Conservation (phyloP, 2,329 filamentous ascomycete species). For the Pseudogymnoascus sp. region DNA sequence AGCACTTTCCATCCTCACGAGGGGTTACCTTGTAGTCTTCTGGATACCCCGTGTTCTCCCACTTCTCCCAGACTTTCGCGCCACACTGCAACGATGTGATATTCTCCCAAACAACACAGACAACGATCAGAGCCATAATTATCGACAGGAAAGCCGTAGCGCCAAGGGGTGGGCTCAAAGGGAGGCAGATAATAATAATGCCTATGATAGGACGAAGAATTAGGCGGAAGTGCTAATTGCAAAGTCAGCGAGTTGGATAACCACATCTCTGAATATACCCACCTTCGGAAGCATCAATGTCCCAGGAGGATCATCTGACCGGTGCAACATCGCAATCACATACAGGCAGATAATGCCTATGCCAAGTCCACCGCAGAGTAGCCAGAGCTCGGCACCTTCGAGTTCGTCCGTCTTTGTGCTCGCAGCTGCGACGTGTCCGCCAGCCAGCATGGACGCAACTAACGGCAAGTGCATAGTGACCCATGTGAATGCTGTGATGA, state of each 20-base stretch:
- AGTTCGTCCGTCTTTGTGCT: constrained; percentile 32
- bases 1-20: background rate
- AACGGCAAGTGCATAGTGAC: constrained; percentile 38
- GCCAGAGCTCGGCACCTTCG: constrained; percentile 37
- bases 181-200: constrained; percentile 30
- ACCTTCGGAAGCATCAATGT: constrained; percentile 17
- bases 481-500: constrained; percentile 37
- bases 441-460: constrained; percentile 37
- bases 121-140: constrained; percentile 35
- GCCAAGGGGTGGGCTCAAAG: constrained; percentile 25
- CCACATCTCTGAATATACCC: background rate
- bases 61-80: constrained; percentile 23
- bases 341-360: constrained; percentile 38
- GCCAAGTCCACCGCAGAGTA: constrained; percentile 38
- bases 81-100: constrained; percentile 19
- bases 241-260: constrained; percentile 6
- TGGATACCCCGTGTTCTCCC: constrained; percentile 25
- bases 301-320: constrained; percentile 29
- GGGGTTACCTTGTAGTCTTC: constrained; percentile 10
- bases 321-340: constrained; percentile 34
- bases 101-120: constrained; percentile 37
- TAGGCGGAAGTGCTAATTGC: constrained; percentile 11
- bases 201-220: constrained; percentile 26
- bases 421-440: constrained; percentile 37
- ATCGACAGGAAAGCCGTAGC: constrained; percentile 33